Evolutionary conservation across 2,329 filamentous ascomycete genomes (phyloP), one percentile per base, ranked within the genome.

Genomic region (Leptographium lundbergii): DNA sequence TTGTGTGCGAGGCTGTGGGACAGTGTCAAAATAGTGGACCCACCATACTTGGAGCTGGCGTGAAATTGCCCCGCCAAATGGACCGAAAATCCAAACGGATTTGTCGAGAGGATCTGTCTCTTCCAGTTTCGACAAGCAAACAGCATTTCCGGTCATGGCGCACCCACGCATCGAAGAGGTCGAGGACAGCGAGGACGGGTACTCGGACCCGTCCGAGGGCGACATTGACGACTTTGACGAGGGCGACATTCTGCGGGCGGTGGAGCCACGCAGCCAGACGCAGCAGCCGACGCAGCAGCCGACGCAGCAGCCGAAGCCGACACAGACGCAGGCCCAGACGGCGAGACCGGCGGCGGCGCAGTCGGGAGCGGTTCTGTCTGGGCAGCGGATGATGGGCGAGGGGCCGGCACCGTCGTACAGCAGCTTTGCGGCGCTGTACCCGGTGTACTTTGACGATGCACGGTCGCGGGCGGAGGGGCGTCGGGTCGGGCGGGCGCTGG

Each of bases 151-250:
- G 19, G 74, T 63, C 65, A 94, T 95, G 90, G 88, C 89, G 52
- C 86, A 94, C 76, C 84, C 91, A 61, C 86, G 87, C 62, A 86
- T 97, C 72, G 94, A 99, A 80, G 94, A 97, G 74, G 86, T 96
- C 63, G 89, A 86, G 61, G 90, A 95, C 77, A 85, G 81, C 71
- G 87, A 89, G 73, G 78, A 79, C 65, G 85, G 82, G 61, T 74
- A 78, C 65, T 89, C 88, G 17, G 92, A 97, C 75, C 90, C 92
- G 57, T 88, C 90, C 63, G 91, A 96, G 74, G 87, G 86, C 72
- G 88, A 94, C 74, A 88, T 91, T 67, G 80, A 82, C 69, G 81
- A 84, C 72, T 82, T 84, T 64, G 70, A 70, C 69, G 80, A 82
- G 61, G 67, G 73, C 53, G 80, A 84, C 71, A 84, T 83, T 67